Conservation (phyloP, 768 basidiomycete species). For the Lactarius vividus region DNA sequence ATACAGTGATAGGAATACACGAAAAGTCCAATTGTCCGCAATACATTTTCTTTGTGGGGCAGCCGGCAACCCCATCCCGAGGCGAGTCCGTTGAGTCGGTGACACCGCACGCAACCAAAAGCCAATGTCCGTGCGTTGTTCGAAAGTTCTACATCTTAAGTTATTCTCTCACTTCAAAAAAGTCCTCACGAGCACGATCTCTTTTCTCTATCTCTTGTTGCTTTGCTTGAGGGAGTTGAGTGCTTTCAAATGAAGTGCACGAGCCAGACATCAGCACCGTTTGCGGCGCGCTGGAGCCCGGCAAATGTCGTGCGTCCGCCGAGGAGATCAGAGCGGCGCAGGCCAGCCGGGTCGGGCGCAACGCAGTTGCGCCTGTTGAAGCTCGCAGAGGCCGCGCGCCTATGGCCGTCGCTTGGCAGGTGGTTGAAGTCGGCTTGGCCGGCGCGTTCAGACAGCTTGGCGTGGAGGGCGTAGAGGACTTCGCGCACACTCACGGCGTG, state of each 20-base stretch:
- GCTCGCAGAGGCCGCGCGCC: conserved; percentile 20
- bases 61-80: not conserved
- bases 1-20: not conserved
- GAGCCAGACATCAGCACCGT: conserved; percentile 21
- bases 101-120: not conserved
- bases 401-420: conserved; percentile 17
- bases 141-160: not conserved
- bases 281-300: conserved; percentile 22
- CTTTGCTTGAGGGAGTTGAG: not conserved
- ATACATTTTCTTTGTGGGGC: not conserved
- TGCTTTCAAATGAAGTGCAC: conserved; percentile 19
- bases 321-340: conserved; percentile 24
- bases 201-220: not conserved
- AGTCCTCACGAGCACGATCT: not conserved
- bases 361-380: conserved; percentile 17
- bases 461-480: conserved; percentile 19
- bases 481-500: conserved; percentile 25
- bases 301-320: conserved; percentile 23
- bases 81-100: not conserved
- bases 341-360: conserved; percentile 20
- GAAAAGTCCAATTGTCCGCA: not conserved
- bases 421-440: conserved; percentile 17
- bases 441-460: conserved; percentile 19
- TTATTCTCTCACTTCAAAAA: not conserved
- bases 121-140: not conserved